phyloP scores from a whole-genome alignment of 1,284 basidiomycete genomes.

The Fomitopsis pinicola region DNA sequence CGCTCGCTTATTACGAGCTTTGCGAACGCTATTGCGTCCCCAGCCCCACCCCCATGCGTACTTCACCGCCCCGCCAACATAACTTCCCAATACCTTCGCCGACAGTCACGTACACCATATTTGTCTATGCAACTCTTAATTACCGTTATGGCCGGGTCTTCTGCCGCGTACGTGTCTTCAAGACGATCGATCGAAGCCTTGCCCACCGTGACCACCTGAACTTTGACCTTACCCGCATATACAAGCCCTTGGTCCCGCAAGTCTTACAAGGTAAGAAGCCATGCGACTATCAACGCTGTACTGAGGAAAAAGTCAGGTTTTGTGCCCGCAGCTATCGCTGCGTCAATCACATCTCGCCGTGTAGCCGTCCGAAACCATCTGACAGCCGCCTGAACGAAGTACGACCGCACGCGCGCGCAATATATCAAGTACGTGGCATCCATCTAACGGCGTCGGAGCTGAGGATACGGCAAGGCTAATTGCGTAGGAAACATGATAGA shows the following conservation, averaged over 20 bases:
- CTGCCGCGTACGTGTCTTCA: background rate
- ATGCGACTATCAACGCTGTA: background rate
- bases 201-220: background rate
- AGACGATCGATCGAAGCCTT: background rate
- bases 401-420: background rate
- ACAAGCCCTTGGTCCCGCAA: background rate
- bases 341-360: background rate
- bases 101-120: background rate
- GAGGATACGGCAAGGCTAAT: background rate
- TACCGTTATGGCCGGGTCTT: slow-evolving; percentile 1
- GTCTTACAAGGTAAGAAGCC: background rate
- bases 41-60: background rate
- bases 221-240: background rate
- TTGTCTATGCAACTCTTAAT: background rate
- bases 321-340: background rate
- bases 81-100: too few relatives aligned
- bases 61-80: background rate
- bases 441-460: background rate
- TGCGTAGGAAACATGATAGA: background rate
- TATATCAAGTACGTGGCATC: background rate
- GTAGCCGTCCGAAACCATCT: background rate
- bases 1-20: background rate
- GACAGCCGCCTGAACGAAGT: background rate
- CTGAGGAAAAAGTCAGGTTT: background rate
- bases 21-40: background rate